Base-by-base conservation (phyloP, 352 stramenopile genomes). In the Achlya hypogyna region DNA sequence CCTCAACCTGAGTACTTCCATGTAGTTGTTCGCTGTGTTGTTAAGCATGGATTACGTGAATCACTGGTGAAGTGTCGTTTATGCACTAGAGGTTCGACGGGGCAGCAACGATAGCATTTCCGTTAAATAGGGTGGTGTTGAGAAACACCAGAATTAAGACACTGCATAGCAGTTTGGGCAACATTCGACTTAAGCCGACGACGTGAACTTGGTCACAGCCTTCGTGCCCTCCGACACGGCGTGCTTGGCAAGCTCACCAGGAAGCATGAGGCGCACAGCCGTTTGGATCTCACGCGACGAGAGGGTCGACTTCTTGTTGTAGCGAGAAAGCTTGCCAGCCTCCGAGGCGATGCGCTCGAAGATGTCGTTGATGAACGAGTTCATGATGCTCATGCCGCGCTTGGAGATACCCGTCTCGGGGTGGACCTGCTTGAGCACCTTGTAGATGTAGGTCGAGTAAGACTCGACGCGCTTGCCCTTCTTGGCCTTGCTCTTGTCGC, bases 311-410 rank as follows among this genome's bases (percentile, higher is more conserved):
- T 97, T 97, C 77, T 94, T 96, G 81, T 92, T 97, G 82, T 97
- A 97, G 20, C 84, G 79, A 68, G 80, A 71, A 22, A 89, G 76
- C 66, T 83, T 86, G 65, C 82, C 84, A 35, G 89, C 85, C 74
- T 97, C 86, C 20, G 73, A 74, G 29, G 89, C 85, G 51, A 97
- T 85, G 34, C 88, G 78, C 66, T 97, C 89, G 74, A 97, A 97
- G 72, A 94, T 93, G 75, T 97, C 86, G 73, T 95, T 95, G 70
- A 96, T 92, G 74, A 96, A 97, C 32, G 86, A 96, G 75, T 94
- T 95, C 83, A 92, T 88, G 74, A 96, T 93, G 38, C 81, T 91
- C 84, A 96, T 95, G 51, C 79, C 86, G 71, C 84, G 85, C 75
- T 86, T 85, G 79, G 79, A 92, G 72, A 96, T 96, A 76, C 87